phyloP scores from a whole-genome alignment of 2,329 filamentous ascomycete genomes.

The Cercospora beticola region DNA sequence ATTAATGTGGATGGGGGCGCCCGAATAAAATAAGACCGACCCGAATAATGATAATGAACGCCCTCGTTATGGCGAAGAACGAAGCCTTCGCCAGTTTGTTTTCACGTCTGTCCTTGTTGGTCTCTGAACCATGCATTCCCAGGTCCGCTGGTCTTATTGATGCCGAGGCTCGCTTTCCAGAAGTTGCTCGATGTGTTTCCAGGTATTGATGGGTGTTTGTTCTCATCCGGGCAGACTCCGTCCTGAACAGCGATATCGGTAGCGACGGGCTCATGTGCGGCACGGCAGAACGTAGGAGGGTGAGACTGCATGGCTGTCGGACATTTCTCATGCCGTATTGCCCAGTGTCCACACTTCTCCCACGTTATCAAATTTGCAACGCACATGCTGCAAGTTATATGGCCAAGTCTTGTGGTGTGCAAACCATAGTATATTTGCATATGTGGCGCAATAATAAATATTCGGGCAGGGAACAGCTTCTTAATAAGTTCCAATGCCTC shows the following conservation, averaged over 20 bases:
- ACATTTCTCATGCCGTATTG: conserved; percentile 20
- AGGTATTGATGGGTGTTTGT: conserved; percentile 20
- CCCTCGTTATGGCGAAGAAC: neutral
- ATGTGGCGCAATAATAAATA: neutral
- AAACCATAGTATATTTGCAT: neutral
- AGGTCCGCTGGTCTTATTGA: conserved; percentile 18
- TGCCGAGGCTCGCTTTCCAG: conserved; percentile 20
- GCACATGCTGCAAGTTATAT: conserved; percentile 13
- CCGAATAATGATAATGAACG: neutral
- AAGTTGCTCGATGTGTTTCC: conserved; percentile 14
- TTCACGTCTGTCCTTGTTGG: conserved; percentile 25
- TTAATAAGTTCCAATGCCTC: neutral
- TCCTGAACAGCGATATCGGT: conserved; percentile 21
- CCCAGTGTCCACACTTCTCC: conserved; percentile 23
- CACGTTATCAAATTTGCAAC: conserved; percentile 21
- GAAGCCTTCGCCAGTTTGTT: neutral
- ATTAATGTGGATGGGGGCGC: neutral
- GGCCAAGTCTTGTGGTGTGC: neutral
- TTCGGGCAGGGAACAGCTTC: neutral
- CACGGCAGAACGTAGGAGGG: conserved; percentile 19
- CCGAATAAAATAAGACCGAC: neutral
- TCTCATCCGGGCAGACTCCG: conserved; percentile 23
- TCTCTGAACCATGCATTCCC: conserved; percentile 24
- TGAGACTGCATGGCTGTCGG: conserved; percentile 10
- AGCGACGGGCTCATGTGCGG: conserved; percentile 21